Evolutionary conservation across 192 early-diverging fungal genomes (phyloP).

Genomic region (Backusella australiensis): DNA sequence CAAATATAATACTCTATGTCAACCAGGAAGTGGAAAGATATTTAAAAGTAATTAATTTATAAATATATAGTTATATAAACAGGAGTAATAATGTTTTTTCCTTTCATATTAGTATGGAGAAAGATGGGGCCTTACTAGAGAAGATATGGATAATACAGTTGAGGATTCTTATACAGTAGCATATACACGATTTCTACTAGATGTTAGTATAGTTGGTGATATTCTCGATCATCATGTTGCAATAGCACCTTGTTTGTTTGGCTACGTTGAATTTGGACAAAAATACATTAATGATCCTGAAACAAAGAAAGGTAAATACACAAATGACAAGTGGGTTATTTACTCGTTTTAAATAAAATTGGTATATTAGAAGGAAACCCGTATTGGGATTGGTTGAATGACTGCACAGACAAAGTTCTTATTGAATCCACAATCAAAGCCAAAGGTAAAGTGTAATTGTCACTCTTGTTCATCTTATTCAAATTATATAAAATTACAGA

Average conservation of each 20-base stretch:
- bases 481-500: constrained; percentile 26
- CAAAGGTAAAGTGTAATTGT: constrained; percentile 39
- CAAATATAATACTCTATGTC: neutral
- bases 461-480: neutral
- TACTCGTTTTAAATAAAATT: neutral
- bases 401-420: constrained; percentile 63
- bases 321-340: neutral
- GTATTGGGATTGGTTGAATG: constrained; percentile 80
- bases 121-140: constrained; percentile 67
- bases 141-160: constrained; percentile 62
- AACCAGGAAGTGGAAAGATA: neutral
- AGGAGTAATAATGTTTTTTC: constrained; percentile 54
- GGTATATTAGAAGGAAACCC: constrained; percentile 59
- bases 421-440: constrained; percentile 61
- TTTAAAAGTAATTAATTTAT: neutral
- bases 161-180: constrained; percentile 76
- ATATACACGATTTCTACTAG: constrained; percentile 82
- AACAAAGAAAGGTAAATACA: constrained; percentile 50
- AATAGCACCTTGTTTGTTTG: constrained; percentile 79
- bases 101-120: constrained; percentile 65
- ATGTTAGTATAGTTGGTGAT: constrained; percentile 68
- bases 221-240: constrained; percentile 73
- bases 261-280: constrained; percentile 77
- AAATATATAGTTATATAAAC: constrained; percentile 15
- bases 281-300: constrained; percentile 59